These are phyloP conservation scores for Elymus sibiricus DNA, from an alignment of 176 grass and related monocot species.

Conservation along the genomic window DNA sequence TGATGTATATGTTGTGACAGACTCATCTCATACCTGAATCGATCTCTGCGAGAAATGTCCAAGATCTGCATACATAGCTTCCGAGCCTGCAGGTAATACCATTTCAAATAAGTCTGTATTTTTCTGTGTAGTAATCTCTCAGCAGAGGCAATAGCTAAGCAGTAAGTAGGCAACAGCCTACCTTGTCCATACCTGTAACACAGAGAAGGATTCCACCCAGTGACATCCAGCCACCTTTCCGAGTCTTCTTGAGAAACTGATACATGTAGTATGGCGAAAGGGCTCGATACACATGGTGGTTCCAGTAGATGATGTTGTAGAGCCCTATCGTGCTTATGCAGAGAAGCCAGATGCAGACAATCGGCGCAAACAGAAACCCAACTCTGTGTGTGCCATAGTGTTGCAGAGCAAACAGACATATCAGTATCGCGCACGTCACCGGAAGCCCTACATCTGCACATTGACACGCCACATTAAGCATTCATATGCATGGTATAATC, in stretches of 20 bases:
- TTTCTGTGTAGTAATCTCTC: not conserved
- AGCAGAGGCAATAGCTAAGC: not conserved
- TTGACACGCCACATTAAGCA: conserved; percentile 13
- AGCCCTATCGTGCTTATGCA: conserved; percentile 87
- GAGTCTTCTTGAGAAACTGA: conserved; percentile 86
- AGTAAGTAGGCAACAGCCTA: not conserved
- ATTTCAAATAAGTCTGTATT: not conserved
- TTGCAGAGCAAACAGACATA: conserved; percentile 94
- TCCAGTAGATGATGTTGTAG: conserved; percentile 87
- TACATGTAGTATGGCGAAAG: conserved; percentile 96
- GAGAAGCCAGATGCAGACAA: conserved; percentile 77
- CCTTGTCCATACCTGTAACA: conserved; percentile 72
- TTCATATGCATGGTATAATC: not conserved
- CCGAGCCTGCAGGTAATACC: conserved; percentile 60
- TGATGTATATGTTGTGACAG: not conserved
- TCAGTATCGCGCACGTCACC: conserved; percentile 67
- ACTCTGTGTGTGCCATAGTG: conserved; percentile 90
- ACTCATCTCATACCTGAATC: conserved; percentile 59
- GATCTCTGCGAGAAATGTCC: conserved; percentile 92
- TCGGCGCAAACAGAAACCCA: conserved; percentile 88
- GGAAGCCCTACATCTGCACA: conserved; percentile 90
- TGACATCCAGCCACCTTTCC: conserved; percentile 85
- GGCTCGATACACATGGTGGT: conserved; percentile 79
- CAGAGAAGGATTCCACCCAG: conserved; percentile 96
- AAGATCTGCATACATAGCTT: conserved; percentile 97